Conservation (phyloP, 306 rosid genomes). For the Rosa lucieae region DNA sequence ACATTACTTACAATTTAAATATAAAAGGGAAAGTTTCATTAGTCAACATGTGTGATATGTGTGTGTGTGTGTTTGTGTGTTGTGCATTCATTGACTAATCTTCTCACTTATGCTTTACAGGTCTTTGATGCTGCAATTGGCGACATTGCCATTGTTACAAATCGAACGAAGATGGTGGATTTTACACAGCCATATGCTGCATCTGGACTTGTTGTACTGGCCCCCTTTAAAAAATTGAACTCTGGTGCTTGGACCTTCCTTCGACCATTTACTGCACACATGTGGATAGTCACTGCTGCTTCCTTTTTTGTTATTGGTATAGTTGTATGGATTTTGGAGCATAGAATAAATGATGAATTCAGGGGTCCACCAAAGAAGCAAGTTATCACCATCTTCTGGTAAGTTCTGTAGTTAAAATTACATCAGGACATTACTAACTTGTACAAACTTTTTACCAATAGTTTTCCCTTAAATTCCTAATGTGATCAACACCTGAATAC, state of each 20-base stretch:
- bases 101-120: constrained; percentile 35
- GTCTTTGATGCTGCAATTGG: constrained; percentile 81
- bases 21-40: background rate
- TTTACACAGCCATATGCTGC: constrained; percentile 89
- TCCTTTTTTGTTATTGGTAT: constrained; percentile 76
- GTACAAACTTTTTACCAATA: background rate
- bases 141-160: constrained; percentile 84
- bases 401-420: constrained; percentile 38
- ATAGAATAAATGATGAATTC: constrained; percentile 87
- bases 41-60: background rate
- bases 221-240: constrained; percentile 70
- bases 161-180: constrained; percentile 82
- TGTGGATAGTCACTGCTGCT: constrained; percentile 78
- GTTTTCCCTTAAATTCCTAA: background rate
- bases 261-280: constrained; percentile 68
- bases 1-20: constrained; percentile 19
- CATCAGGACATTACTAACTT: background rate
- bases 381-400: constrained; percentile 87
- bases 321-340: constrained; percentile 92
- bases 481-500: background rate
- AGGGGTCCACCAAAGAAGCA: constrained; percentile 85
- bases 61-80: background rate
- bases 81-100: constrained; percentile 24
- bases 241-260: constrained; percentile 92
- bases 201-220: constrained; percentile 91